Conservation (phyloP, 192 early-diverging fungal genomes). For the Mortierella antarctica region DNA sequence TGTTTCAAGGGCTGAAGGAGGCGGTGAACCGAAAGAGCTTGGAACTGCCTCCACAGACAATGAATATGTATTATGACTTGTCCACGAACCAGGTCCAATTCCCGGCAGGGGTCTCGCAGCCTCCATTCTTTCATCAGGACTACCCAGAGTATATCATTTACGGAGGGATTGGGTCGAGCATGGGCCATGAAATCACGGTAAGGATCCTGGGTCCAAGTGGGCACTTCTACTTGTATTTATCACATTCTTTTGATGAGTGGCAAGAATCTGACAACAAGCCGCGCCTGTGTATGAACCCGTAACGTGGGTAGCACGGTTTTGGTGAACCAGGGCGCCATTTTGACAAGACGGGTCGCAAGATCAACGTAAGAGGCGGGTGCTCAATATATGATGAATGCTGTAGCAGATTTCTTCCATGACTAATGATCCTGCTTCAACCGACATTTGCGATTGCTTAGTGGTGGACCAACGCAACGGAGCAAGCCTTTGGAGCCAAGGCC, state of each 20-base stretch:
- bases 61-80: conserved; percentile 63
- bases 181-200: conserved; percentile 71
- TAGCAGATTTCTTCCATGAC: conserved; percentile 49
- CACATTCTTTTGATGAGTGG: no score
- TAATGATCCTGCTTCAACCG: conserved; percentile 7
- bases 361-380: neutral
- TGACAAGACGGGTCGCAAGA: conserved; percentile 21
- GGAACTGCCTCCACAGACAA: conserved; percentile 56
- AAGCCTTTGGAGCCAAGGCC: conserved; percentile 58
- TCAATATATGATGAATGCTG: no score
- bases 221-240: no score
- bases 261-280: no score
- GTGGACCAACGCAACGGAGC: conserved; percentile 71
- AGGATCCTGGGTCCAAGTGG: no score
- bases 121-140: conserved; percentile 62
- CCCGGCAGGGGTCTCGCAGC: conserved; percentile 64
- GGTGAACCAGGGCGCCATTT: conserved; percentile 58
- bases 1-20: conserved; percentile 44
- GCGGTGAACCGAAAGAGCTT: conserved; percentile 37
- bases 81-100: conserved; percentile 5
- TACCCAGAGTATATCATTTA: conserved; percentile 68
- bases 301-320: conserved; percentile 51
- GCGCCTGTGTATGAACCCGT: no score
- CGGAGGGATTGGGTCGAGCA: conserved; percentile 68
- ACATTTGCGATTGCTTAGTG: conserved; percentile 46